Evolutionary conservation across 2,329 filamentous ascomycete genomes (phyloP).

Genomic region (Ophiostoma ulmi): DNA sequence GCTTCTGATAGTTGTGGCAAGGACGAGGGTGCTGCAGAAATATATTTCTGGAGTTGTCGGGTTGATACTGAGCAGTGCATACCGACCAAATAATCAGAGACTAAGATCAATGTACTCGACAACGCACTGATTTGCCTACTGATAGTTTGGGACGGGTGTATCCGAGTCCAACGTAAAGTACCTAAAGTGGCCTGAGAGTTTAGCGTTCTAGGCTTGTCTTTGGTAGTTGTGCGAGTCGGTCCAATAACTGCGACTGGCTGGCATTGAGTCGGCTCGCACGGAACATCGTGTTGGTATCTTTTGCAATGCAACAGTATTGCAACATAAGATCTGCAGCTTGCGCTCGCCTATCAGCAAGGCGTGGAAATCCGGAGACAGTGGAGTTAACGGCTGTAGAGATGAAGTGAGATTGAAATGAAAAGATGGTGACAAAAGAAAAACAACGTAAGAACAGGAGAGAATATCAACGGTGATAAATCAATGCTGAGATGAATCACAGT

Average conservation of each 20-base stretch:
- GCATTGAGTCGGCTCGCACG: not conserved
- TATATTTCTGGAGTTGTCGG: not conserved
- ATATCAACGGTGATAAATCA: not conserved
- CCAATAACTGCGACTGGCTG: not conserved
- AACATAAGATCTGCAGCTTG: not conserved
- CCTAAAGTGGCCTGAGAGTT: not conserved
- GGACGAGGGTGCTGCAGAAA: not conserved
- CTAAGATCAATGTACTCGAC: not conserved
- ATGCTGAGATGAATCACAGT: not conserved
- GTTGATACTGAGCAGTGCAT: not conserved
- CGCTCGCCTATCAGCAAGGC: not conserved
- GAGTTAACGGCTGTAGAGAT: not conserved
- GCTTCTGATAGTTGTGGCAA: too few relatives aligned
- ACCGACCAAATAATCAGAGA: too few relatives aligned
- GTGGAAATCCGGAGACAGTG: not conserved
- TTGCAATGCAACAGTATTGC: not conserved
- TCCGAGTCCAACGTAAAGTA: not conserved
- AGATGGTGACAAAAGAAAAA: not conserved
- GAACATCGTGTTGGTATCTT: not conserved
- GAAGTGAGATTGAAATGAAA: not conserved
- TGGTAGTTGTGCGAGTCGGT: not conserved
- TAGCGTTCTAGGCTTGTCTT: not conserved
- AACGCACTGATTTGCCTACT: not conserved
- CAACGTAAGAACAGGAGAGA: not conserved
- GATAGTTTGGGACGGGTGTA: not conserved